Conservation (phyloP, 495 filamentous ascomycete species). For the Xylaria venustula region DNA sequence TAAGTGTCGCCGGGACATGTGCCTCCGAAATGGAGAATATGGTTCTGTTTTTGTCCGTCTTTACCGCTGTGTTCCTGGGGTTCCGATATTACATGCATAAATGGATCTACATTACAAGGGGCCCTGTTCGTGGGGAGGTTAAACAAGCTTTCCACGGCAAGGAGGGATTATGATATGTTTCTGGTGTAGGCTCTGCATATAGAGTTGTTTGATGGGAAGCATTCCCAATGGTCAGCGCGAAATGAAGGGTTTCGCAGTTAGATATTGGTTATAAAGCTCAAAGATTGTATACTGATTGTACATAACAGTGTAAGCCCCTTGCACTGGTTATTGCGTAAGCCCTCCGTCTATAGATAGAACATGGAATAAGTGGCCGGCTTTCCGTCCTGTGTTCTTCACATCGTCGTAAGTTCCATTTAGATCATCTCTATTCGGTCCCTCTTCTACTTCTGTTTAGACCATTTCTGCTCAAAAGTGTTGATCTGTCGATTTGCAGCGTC, state of each 20-base stretch:
- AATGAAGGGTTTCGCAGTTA: background rate
- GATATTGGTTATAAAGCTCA: no score
- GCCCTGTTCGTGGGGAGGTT: background rate
- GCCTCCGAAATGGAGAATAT: constrained; percentile 12
- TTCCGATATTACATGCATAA: background rate
- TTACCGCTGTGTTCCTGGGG: background rate
- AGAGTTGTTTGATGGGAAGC: background rate
- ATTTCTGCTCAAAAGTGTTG: background rate
- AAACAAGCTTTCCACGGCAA: background rate
- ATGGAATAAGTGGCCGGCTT: background rate
- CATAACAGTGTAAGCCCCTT: no score
- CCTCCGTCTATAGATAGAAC: no score
- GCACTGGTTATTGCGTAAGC: no score
- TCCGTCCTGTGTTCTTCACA: background rate
- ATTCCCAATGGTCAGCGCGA: background rate
- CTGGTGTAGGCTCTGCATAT: no score
- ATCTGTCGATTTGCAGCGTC: background rate
- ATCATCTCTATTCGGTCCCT: background rate
- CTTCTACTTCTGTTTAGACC: background rate
- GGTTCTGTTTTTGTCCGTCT: background rate
- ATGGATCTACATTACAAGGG: constrained; percentile 7
- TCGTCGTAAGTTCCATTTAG: background rate
- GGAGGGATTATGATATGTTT: background rate
- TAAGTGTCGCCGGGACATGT: constrained; percentile 9
- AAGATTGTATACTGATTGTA: no score